Conservation (phyloP, 2,329 filamentous ascomycete species). For the Ophiocordyceps camponoti-saundersi region DNA sequence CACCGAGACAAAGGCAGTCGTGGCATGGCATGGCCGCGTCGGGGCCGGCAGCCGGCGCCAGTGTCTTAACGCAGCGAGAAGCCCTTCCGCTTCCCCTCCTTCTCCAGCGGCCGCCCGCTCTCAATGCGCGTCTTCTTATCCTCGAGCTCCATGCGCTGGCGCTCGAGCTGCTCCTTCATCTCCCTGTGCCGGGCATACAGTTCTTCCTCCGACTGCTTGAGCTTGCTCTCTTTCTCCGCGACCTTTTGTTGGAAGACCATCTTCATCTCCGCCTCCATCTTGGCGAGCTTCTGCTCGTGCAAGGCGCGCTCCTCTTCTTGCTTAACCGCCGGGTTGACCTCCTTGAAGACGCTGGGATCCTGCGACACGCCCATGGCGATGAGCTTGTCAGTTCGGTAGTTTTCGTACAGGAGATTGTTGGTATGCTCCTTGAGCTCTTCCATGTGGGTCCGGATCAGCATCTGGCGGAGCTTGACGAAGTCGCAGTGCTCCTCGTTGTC, state of each 20-base stretch:
- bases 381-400: constrained; percentile 99
- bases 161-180: constrained; percentile 99
- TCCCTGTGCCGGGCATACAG: constrained; percentile 94
- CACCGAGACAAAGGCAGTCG: constrained; percentile 33
- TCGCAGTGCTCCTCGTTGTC: constrained; percentile 99
- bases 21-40: constrained; percentile 24
- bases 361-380: constrained; percentile 96
- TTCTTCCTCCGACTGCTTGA: constrained; percentile 98
- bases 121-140: constrained; percentile 97
- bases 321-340: constrained; percentile 99
- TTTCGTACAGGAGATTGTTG: constrained; percentile 97
- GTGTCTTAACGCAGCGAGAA: constrained; percentile 81
- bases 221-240: constrained; percentile 96
- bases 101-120: constrained; percentile 86
- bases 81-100: constrained; percentile 97
- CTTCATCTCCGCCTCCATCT: constrained; percentile 99
- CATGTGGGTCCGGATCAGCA: constrained; percentile 99
- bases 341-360: constrained; percentile 98
- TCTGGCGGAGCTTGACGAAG: constrained; percentile 98
- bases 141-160: constrained; percentile 85
- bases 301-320: constrained; percentile 96
- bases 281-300: constrained; percentile 98
- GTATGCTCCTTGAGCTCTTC: constrained; percentile 99
- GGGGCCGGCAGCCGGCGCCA: constrained; percentile 3
- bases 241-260: constrained; percentile 99